Evolutionary conservation across 164 flowering plant genomes (phyloP), one percentile per base, ranked within the genome.

Genomic region (Malania oleifera): DNA sequence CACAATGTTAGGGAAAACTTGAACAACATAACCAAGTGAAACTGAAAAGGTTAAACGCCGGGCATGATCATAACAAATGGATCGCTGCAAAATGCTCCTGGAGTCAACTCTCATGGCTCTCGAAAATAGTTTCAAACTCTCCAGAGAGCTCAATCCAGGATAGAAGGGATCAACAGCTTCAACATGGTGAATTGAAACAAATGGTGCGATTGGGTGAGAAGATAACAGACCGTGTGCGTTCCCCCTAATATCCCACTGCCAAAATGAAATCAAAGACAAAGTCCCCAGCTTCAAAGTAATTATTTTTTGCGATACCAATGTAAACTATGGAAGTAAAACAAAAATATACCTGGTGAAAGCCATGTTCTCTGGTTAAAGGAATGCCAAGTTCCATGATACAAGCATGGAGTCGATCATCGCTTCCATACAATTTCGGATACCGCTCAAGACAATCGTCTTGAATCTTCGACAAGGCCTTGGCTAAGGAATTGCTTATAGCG

Each of bases 341-440:
- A 18, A 22, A 2, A 34, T n/a, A n/a, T 46, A 81, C 89, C 83
- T 83, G 89, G 64, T 83, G 89, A 61, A 81, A 83, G 11, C 89
- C 86, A 37, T 22, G 70, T 55, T 83, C 89, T 53, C 73, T 71
- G 7, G 80, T 72, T 34, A 83, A 63, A 26, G 89, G 86, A 52
- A 83, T 57, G 2, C 89, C 89, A 1, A 81, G 68, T 61, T 83
- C 89, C 0, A 86, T 63, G 51, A 83, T 81, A 53, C 89, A 83
- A 39, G 89, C 89, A 63, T 83, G 89, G 45, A 81, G 80, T 2
- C 86, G 75, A 68, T 83, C 86, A 38, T 83, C 89, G 24, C 84
- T 79, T 6, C 89, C 89, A 37, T 83, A 83, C 0, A 83, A 67
- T 67, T 71, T 75, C 0, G 82, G 82, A 57, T 83, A 83, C 46